Evolutionary conservation across 805 yeast species (phyloP).

Genomic region (Cyberlindnera maclurae): DNA sequence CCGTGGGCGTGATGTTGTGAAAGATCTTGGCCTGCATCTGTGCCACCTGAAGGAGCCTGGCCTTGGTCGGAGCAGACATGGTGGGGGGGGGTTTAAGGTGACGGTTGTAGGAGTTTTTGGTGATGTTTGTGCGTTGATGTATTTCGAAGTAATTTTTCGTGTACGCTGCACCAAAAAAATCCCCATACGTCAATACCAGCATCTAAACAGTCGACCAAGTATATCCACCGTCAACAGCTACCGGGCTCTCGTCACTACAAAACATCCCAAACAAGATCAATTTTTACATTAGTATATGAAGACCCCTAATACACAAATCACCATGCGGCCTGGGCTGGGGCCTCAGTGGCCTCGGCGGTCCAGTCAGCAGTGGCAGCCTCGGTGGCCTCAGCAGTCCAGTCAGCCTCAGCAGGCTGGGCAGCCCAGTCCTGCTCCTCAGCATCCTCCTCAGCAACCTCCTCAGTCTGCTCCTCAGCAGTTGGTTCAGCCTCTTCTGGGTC

Average conservation of each 20-base stretch:
- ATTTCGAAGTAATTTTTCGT: too few species aligned
- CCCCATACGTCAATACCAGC: too few species aligned
- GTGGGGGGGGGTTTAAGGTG: not conserved
- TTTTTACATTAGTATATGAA: conserved; percentile 22
- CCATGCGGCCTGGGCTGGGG: conserved; percentile 26
- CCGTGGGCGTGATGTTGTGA: conserved; percentile 41
- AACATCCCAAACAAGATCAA: conserved; percentile 3
- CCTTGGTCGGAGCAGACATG: conserved; percentile 30
- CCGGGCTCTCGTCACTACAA: not conserved
- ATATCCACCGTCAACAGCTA: not conserved
- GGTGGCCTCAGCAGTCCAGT: conserved; percentile 67
- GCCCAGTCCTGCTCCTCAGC: conserved; percentile 56
- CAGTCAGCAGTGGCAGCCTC: conserved; percentile 56
- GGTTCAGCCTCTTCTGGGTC: conserved; percentile 98
- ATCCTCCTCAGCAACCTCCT: conserved; percentile 59
- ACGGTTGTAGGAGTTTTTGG: too few species aligned
- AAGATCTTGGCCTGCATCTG: conserved; percentile 60
- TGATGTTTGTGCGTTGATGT: too few species aligned
- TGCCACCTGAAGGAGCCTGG: conserved; percentile 48
- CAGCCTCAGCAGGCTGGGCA: conserved; percentile 59
- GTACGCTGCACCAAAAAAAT: too few species aligned
- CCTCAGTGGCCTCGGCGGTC: conserved; percentile 36
- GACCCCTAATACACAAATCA: conserved; percentile 11
- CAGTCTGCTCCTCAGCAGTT: conserved; percentile 55
- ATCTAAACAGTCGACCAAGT: too few species aligned